Conservation (phyloP, 148 eudicot genomes). For the Nyssa sinensis region DNA sequence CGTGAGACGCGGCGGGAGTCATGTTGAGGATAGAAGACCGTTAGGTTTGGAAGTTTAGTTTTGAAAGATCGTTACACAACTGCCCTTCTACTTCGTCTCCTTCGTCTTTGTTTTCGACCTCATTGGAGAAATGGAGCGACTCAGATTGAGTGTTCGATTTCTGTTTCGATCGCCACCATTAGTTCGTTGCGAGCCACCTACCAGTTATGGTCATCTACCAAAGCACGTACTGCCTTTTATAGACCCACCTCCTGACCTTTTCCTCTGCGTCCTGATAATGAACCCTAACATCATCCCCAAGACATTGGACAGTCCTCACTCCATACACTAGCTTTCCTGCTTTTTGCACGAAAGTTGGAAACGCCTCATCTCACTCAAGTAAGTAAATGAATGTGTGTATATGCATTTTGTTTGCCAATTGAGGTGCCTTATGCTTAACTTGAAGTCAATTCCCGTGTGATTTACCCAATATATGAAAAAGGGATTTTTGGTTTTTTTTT, state of each 20-base stretch:
- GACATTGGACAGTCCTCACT: not conserved
- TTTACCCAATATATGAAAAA: not conserved
- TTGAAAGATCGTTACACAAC: conserved; percentile 21
- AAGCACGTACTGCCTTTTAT: conserved; percentile 12
- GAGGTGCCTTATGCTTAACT: not conserved
- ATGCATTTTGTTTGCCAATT: not conserved
- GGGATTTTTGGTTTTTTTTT: too few species aligned
- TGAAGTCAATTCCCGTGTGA: not conserved
- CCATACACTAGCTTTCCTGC: conserved; percentile 1
- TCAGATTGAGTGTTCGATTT: not conserved
- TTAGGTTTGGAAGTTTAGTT: conserved; percentile 31
- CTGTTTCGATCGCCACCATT: conserved; percentile 9
- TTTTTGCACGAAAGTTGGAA: not conserved
- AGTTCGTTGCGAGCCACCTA: conserved; percentile 14
- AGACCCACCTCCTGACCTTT: conserved; percentile 1
- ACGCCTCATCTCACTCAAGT: conserved; percentile 3
- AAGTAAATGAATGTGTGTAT: not conserved
- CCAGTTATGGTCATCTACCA: conserved; percentile 15
- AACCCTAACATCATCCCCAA: not conserved
- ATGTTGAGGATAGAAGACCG: conserved; percentile 23
- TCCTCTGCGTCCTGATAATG: conserved; percentile 5
- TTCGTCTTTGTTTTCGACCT: not conserved
- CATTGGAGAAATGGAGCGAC: not conserved
- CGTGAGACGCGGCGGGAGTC: not conserved
- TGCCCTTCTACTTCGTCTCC: not conserved